A percentile compares a stretch with the other conserved stretches of the same genome.
phyloP scores from a whole-genome alignment of 1,139 yeast species.

The Suhomyces taliae region DNA sequence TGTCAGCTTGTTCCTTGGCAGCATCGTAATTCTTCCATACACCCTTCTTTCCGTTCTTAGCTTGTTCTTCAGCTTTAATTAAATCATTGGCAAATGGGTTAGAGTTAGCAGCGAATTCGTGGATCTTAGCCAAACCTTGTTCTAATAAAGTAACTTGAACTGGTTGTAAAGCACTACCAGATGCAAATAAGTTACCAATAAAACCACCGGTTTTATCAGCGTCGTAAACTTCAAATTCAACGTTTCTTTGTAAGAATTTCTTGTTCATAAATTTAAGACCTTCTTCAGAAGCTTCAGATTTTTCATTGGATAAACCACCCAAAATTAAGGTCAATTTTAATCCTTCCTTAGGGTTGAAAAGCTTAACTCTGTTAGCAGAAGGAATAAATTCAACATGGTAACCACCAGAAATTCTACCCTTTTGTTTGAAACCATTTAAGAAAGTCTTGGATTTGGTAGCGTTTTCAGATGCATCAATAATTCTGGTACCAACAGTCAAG shows the following conservation, averaged over 20 bases:
- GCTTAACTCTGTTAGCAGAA: slow-evolving; percentile 65
- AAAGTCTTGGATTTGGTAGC: slow-evolving; percentile 72
- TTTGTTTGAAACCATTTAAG: slow-evolving; percentile 66
- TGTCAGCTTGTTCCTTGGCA: slow-evolving; percentile 24
- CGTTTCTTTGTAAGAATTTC: slow-evolving; percentile 68
- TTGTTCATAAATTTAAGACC: slow-evolving; percentile 58
- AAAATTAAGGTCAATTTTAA: slow-evolving; percentile 67
- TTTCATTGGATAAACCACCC: slow-evolving; percentile 67
- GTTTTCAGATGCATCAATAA: slow-evolving; percentile 80
- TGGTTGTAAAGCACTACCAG: slow-evolving; percentile 48
- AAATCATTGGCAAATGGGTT: slow-evolving; percentile 57
- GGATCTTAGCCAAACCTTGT: slow-evolving; percentile 65
- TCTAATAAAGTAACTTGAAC: slow-evolving; percentile 61
- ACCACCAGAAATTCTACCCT: slow-evolving; percentile 59
- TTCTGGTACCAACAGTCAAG: slow-evolving; percentile 52
- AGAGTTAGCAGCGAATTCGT: slow-evolving; percentile 62
- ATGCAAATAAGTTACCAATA: slow-evolving; percentile 66
- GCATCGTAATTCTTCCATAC: slow-evolving; percentile 64
- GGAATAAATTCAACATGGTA: slow-evolving; percentile 69
- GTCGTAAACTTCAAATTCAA: slow-evolving; percentile 65
- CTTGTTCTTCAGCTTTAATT: slow-evolving; percentile 61
- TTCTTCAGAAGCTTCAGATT: slow-evolving; percentile 46
- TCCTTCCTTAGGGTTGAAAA: slow-evolving; percentile 72
- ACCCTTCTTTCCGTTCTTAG: slow-evolving; percentile 57
- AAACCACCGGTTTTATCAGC: slow-evolving; percentile 81